Evolutionary conservation across 2,329 filamentous ascomycete species (phyloP), one percentile per base, ranked within the genome.

Genomic region (Fusarium nygamai): DNA sequence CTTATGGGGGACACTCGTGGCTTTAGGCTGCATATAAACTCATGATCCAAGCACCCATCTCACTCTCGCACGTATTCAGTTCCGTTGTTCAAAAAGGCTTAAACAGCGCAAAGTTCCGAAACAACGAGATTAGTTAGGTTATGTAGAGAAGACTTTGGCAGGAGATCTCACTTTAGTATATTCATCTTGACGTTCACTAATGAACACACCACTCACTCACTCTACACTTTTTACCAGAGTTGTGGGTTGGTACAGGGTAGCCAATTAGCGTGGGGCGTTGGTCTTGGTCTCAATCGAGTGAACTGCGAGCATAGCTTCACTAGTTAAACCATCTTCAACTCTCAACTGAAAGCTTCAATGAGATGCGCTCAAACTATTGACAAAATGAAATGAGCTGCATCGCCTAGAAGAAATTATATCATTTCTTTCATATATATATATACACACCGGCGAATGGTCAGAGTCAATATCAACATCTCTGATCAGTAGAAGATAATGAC

Each of bases 401-500:
- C 31, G 22, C 10, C 43, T 31, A 29, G 13, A 57, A 44, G 8
- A 29, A 22, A 10, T 8, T 1, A 24, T 12, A 38, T 9, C 13
- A 1, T 36, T 14, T 19, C 8, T 44, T 24, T 10, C 12, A 7
- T 51, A 34, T 34, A 34, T 51, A 51, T 39, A 29, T 17, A 46
- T 29, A 24, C 13, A 43, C 36, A 13, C 6, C 29, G 20, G 51
- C 20, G 24, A 17, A 57, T 43, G 33, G 24, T 14, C 29, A 44
- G 31, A 60, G 24, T 16, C 29, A 7, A 39, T 27, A 17, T 31
- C 24, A 36, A n/a, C 38, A 53, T 29, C 33, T 41, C 59, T 73
- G 48, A 59, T 69, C 51, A 61, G 57, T 41, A 62, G 50, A 64
- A 78, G 67, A 51, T 27, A 24, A 67, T 70, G 67, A 79, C 33